phyloP scores from a whole-genome alignment of 2,329 filamentous ascomycete species.

The Canariomyces notabilis region DNA sequence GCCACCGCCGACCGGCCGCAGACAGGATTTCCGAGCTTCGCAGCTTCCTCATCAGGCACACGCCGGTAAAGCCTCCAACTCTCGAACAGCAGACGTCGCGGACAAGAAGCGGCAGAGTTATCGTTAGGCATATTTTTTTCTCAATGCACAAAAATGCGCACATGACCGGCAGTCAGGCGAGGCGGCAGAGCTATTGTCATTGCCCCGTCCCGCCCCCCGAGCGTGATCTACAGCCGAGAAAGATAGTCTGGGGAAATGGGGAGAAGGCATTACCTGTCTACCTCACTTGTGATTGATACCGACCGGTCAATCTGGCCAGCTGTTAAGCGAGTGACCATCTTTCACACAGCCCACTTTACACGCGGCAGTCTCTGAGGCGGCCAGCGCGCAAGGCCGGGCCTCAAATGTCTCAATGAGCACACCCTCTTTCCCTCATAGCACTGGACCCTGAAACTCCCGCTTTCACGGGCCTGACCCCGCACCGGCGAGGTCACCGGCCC shows the following conservation, averaged over 20 bases:
- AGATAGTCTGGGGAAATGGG: slow-evolving; percentile 21
- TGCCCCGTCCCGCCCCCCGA: background rate
- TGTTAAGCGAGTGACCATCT: slow-evolving; percentile 12
- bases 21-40: background rate
- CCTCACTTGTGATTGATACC: slow-evolving; percentile 12
- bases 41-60: slow-evolving; percentile 20
- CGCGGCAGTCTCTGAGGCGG: slow-evolving; percentile 20
- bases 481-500: slow-evolving; percentile 4
- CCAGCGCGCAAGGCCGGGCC: slow-evolving; percentile 6
- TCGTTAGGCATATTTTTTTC: too few species aligned
- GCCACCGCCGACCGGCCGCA: background rate
- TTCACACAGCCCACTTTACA: slow-evolving; percentile 10
- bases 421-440: slow-evolving; percentile 4
- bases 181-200: background rate
- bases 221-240: slow-evolving; percentile 18
- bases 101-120: background rate
- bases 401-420: slow-evolving; percentile 18
- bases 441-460: slow-evolving; percentile 12
- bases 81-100: background rate
- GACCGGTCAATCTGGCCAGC: slow-evolving; percentile 8
- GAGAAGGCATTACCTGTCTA: too few species aligned
- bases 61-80: background rate
- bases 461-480: background rate
- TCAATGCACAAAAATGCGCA: slow-evolving; percentile 6
- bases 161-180: slow-evolving; percentile 2